phyloP scores from a whole-genome alignment of 768 basidiomycete species.

The Phylloporus sp. region DNA sequence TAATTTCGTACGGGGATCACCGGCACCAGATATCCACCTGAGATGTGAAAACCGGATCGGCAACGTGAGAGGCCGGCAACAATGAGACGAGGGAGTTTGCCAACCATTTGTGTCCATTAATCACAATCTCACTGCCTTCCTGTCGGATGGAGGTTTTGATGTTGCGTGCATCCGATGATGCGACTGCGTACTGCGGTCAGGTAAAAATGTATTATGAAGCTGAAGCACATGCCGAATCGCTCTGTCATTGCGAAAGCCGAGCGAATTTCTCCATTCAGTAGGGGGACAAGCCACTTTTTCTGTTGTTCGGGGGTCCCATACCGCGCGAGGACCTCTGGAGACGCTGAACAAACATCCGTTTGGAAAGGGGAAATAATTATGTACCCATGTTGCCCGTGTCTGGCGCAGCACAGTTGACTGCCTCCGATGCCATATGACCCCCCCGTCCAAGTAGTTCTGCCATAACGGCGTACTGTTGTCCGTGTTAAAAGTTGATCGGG shows the following conservation, averaged over 20 bases:
- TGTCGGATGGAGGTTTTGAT: slow-evolving; percentile 82
- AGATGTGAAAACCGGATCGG: slow-evolving; percentile 6
- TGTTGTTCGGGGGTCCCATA: slow-evolving; percentile 93
- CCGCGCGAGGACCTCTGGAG: slow-evolving; percentile 88
- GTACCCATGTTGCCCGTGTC: slow-evolving; percentile 98
- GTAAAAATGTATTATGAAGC: slow-evolving; percentile 1
- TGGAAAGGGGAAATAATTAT: not conserved
- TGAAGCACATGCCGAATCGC: slow-evolving; percentile 55
- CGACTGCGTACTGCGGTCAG: slow-evolving; percentile 39
- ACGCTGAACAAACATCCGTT: slow-evolving; percentile 1
- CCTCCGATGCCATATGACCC: slow-evolving; percentile 79
- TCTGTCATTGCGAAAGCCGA: slow-evolving; percentile 98
- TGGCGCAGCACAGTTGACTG: slow-evolving; percentile 91
- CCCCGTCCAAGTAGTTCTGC: slow-evolving; percentile 91
- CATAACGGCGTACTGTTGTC: slow-evolving; percentile 88
- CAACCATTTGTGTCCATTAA: slow-evolving; percentile 96
- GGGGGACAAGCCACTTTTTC: slow-evolving; percentile 81
- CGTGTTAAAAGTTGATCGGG: not conserved
- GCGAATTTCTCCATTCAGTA: slow-evolving; percentile 90
- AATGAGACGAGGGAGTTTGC: slow-evolving; percentile 3
- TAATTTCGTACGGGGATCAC: slow-evolving; percentile 83
- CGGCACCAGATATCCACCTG: slow-evolving; percentile 98
- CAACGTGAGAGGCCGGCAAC: slow-evolving; percentile 8
- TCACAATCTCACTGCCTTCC: slow-evolving; percentile 84
- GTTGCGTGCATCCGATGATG: slow-evolving; percentile 96